phyloP scores from a whole-genome alignment of 2,329 filamentous ascomycete genomes.

The Fusarium keratoplasticum region DNA sequence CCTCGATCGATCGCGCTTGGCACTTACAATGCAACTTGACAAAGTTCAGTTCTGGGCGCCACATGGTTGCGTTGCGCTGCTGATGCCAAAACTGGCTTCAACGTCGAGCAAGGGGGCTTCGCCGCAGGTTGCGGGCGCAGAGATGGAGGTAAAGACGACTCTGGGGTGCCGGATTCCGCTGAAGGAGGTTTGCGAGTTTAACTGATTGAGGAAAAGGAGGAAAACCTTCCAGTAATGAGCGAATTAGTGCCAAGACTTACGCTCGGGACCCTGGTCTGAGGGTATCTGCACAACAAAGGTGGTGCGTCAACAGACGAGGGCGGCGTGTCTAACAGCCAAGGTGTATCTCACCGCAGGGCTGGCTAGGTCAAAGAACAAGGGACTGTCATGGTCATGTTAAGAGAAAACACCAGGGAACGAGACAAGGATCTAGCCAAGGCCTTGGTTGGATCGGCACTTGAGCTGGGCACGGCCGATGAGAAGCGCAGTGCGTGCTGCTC shows the following conservation, averaged over 20 bases:
- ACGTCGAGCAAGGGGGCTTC: background rate
- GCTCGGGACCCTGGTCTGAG: slow-evolving; percentile 9
- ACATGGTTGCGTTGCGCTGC: slow-evolving; percentile 24
- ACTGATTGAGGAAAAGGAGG: slow-evolving; percentile 19
- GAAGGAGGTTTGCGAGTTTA: slow-evolving; percentile 6
- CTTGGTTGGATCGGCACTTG: slow-evolving; percentile 26
- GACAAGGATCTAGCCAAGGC: background rate
- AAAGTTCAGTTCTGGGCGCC: slow-evolving; percentile 42
- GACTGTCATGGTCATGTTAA: slow-evolving; percentile 27
- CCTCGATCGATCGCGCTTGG: background rate
- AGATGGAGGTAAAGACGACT: background rate
- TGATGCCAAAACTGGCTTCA: background rate
- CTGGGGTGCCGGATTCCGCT: slow-evolving; percentile 26
- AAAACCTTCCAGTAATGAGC: slow-evolving; percentile 26
- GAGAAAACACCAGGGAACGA: slow-evolving; percentile 10
- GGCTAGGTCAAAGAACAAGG: background rate
- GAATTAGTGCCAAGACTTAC: slow-evolving; percentile 32
- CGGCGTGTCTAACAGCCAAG: slow-evolving; percentile 10
- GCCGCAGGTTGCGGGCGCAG: slow-evolving; percentile 5
- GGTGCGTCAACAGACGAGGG: slow-evolving; percentile 24
- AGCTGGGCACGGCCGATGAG: slow-evolving; percentile 28
- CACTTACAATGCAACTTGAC: slow-evolving; percentile 44
- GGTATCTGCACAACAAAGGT: slow-evolving; percentile 23
- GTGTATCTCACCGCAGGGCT: slow-evolving; percentile 16
- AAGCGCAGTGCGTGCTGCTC: slow-evolving; percentile 15